phyloP scores from a whole-genome alignment of 305 asterid genomes.

The Petunia hybrid region DNA sequence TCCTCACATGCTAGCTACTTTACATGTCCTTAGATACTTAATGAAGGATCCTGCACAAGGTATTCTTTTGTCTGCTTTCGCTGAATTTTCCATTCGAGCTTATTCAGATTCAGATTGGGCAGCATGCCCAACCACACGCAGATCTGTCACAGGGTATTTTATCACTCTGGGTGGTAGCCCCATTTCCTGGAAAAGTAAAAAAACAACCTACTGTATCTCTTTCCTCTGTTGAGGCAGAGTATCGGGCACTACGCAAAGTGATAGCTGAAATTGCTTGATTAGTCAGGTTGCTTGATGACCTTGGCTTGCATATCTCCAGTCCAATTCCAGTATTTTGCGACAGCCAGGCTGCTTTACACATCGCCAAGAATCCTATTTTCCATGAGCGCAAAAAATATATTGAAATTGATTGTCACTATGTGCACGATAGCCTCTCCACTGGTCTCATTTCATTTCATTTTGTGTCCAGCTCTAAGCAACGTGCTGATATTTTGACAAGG shows the following conservation, averaged over 20 bases:
- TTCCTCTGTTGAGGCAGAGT: too few species aligned
- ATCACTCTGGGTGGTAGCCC: not conserved
- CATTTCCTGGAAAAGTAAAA: not conserved
- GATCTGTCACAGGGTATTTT: not conserved
- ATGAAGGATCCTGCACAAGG: too few species aligned
- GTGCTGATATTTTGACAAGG: constrained; percentile 1
- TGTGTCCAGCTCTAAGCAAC: not conserved
- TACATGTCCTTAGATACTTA: too few species aligned
- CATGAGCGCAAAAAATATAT: not conserved
- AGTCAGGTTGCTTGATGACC: too few species aligned
- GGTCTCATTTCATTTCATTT: not conserved
- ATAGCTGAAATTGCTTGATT: too few species aligned
- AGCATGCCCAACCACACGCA: not conserved
- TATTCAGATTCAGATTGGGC: constrained; percentile 6
- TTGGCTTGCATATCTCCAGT: too few species aligned
- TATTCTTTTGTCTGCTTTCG: too few species aligned
- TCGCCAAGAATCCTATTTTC: not conserved
- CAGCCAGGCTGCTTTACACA: too few species aligned
- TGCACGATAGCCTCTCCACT: not conserved
- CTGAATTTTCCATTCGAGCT: not conserved
- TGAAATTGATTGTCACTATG: not conserved
- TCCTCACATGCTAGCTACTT: too few species aligned
- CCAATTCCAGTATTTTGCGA: too few species aligned
- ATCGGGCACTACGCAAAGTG: too few species aligned
- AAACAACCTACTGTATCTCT: not conserved